Evolutionary conservation across 192 early-diverging fungal species (phyloP), one percentile per base, ranked within the genome.

Genomic region (Coemansia sp.): DNA sequence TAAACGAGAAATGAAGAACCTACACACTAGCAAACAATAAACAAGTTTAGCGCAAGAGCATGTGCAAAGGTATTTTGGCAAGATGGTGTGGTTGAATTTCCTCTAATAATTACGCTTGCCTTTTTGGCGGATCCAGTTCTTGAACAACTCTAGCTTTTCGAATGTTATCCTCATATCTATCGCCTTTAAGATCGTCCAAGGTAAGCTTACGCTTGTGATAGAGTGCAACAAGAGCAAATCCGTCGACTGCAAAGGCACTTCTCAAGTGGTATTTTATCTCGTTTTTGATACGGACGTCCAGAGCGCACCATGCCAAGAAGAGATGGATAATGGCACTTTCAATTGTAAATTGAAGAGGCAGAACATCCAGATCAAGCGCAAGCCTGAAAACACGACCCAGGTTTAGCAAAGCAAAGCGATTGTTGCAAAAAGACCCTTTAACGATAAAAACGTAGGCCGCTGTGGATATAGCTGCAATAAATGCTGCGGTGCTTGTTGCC

Each of bases 181-280:
- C 9, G 2, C n/a, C 57, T 16, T 20, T 59, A 18, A 59, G 10
- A 2, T 59, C 57, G 0, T 59, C 57, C 5, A 59, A 12, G 16
- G 26, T 59, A 20, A 59, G 57, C n/a, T 59, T 18, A 14, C 34
- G 57, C 16, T 35, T 59, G 57, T 38, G 57, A 38, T 59, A 36
- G 5, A 59, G 57, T 10, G 16, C 18, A 5, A 59, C 34, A 18
- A 59, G 18, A 15, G 57, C 30, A 18, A 59, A 59, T 16, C 57
- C 57, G 7, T 59, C 16, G 8, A 59, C 1, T 36, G 33, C 57
- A 35, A 59, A 35, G 5, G 24, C 8, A 0, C 18, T 20, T 38
- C 8, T 59, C n/a, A 59, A 36, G 15, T 59, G 57, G 1, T 36
- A 7, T n/a, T 18, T 6, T 8, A 59, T 59, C 57, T 34, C 30